Percentiles rank a stretch among this genome's conserved stretches.
Conservation (phyloP, 768 basidiomycete genomes). For the Mycena chlorophos region DNA sequence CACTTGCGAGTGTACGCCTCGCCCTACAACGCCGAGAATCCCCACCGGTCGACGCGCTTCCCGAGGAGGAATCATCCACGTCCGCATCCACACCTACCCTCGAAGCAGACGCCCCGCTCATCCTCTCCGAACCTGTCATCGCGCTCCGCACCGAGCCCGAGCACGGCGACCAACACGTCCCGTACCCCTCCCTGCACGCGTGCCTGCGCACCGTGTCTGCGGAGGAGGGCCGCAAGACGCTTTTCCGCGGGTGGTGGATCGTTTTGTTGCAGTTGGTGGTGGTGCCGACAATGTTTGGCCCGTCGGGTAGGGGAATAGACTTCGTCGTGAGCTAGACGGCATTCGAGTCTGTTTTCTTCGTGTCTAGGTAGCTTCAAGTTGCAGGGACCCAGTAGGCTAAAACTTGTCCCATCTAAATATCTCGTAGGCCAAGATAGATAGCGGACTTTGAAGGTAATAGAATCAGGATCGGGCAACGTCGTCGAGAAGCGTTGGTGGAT, state of each 20-base stretch:
- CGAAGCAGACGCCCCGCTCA: not conserved
- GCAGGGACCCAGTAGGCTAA: too few species aligned
- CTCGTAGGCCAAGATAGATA: too few species aligned
- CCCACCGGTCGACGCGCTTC: not conserved
- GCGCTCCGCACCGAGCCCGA: not conserved
- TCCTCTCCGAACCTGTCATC: constrained; percentile 1
- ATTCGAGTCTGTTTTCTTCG: too few species aligned
- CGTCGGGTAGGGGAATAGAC: too few species aligned
- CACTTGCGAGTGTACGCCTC: not conserved
- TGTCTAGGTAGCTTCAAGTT: too few species aligned
- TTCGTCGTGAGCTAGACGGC: too few species aligned
- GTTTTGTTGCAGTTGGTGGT: not conserved
- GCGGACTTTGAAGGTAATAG: too few species aligned
- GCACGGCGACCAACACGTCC: not conserved
- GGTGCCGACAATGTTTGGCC: too few species aligned
- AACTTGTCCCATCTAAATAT: too few species aligned
- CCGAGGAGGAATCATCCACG: not conserved
- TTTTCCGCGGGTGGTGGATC: constrained; percentile 9
- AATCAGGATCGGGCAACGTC: too few species aligned
- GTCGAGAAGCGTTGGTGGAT: too few species aligned
- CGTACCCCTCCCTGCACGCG: not conserved
- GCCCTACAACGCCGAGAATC: not conserved
- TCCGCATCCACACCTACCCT: too few species aligned
- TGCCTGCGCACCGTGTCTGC: not conserved
- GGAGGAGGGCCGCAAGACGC: not conserved